phyloP scores from a whole-genome alignment of 306 rosid species.

The peach (Prunus persica) region DNA sequence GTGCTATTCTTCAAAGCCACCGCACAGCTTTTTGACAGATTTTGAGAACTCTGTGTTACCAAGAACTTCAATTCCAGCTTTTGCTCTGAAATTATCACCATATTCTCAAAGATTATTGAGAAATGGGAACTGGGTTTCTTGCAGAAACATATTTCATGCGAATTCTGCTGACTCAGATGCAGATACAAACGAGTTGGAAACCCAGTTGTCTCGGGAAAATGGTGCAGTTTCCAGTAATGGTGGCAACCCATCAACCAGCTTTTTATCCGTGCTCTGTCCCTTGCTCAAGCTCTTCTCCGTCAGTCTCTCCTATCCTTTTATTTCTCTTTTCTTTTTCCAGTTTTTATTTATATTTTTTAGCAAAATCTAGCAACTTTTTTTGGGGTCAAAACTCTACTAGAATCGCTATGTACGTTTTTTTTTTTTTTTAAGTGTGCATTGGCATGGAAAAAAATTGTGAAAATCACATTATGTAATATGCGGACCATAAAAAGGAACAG shows the following conservation, averaged over 20 bases:
- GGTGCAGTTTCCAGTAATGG: neutral
- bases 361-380: too few species aligned
- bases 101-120: neutral
- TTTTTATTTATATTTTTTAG: neutral
- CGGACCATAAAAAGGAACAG: too few species aligned
- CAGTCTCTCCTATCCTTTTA: slow-evolving; percentile 11
- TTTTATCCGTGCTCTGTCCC: slow-evolving; percentile 72
- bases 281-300: slow-evolving; percentile 77
- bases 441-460: too few species aligned
- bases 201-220: neutral
- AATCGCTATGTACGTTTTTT: too few species aligned
- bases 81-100: slow-evolving; percentile 20
- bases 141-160: slow-evolving; percentile 30
- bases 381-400: too few species aligned
- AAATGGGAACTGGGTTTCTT: slow-evolving; percentile 30
- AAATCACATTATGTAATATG: too few species aligned
- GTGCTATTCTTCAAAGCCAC: neutral
- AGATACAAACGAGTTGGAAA: slow-evolving; percentile 11
- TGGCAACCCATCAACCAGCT: slow-evolving; percentile 36
- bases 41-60: slow-evolving; percentile 7
- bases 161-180: slow-evolving; percentile 38
- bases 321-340: neutral
- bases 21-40: neutral
- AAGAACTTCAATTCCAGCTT: slow-evolving; percentile 18
- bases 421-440: too few species aligned